Base-by-base conservation (phyloP, 129 eudicot genomes). In the Lactuca sativa region DNA sequence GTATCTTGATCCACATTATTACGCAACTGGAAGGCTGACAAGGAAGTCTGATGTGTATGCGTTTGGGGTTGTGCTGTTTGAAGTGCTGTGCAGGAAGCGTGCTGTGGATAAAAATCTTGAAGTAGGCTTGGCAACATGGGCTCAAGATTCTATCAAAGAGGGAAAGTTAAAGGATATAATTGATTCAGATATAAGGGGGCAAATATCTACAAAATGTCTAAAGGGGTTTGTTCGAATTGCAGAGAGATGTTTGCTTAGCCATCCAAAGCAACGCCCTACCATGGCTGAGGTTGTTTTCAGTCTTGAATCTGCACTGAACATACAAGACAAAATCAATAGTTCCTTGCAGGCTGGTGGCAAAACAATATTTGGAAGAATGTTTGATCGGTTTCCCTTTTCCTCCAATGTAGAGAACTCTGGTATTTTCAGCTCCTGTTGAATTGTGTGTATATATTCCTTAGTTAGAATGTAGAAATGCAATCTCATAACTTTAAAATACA, bases 111-210 rank as follows among this genome's bases (percentile, higher is more conserved):
- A 4, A 37, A 67, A 57, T 52, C 70, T 59, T 49, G 80, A 76
- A 10, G 80, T 67, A 16, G 63, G 71, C 67, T 69, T 76, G 67
- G 80, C 65, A 9, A 18, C 30, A 40, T 81, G 85, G 85, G 85
- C 49, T n/a, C 75, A 51, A 61, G 75, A 81, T 11, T 52, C 34
- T 17, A 76, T 81, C n/a, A 49, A 59, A 49, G 69, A 75, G 33
- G 78, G 72, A 3, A 74, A 74, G 3, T 8, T 65, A 10, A 48
- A 64, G 21, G n/a, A 18, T 8, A 67, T 75, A 18, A 56, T 67
- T 17, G 74, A 75, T 67, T 59, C 10, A 3, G 34, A 41, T 67
- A 62, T 67, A 41, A 67, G 30, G 18, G 69, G 34, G 32, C 63
- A 75, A 59, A 67, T 75, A 54, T 75, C 73, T 2, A 62, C 40